These are phyloP conservation scores for Kentomonas sorsogonicus DNA, from an alignment of 208 protist genomes.

Conservation along the genomic window DNA sequence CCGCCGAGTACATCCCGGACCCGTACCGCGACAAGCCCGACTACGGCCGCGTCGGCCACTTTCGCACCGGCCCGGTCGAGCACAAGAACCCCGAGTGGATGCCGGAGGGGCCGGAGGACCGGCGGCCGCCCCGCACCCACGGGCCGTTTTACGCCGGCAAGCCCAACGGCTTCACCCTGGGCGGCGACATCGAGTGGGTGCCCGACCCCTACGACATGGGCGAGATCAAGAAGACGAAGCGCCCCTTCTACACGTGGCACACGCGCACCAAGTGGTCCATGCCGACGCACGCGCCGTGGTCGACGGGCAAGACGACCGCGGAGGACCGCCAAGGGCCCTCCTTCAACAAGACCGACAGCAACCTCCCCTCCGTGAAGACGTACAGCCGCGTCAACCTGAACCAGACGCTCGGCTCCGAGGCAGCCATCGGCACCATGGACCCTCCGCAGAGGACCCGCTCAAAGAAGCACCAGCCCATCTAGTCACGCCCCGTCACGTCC, in stretches of 20 bases:
- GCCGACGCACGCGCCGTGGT: conserved; percentile 80
- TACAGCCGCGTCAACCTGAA: conserved; percentile 54
- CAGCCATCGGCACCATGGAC: conserved; percentile 49
- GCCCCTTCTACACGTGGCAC: conserved; percentile 86
- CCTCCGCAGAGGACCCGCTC: conserved; percentile 21
- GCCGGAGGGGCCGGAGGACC: conserved; percentile 65
- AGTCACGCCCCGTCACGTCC: background rate
- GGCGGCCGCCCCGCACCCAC: conserved; percentile 36
- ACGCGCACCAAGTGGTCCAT: conserved; percentile 86
- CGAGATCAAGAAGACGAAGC: conserved; percentile 38
- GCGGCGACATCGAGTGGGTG: conserved; percentile 74
- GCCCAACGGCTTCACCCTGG: conserved; percentile 42
- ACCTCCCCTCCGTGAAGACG: conserved; percentile 51
- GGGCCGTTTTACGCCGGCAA: conserved; percentile 79
- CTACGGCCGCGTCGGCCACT: conserved; percentile 65
- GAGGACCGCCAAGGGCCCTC: conserved; percentile 53
- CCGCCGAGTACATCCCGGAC: conserved; percentile 73
- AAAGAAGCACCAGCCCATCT: background rate
- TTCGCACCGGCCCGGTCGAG: conserved; percentile 63
- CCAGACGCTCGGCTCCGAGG: conserved; percentile 74
- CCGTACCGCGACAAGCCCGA: conserved; percentile 71
- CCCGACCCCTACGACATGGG: conserved; percentile 77
- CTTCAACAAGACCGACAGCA: conserved; percentile 55
- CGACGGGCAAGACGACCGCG: conserved; percentile 68
- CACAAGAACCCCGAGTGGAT: conserved; percentile 75